These are phyloP conservation scores for Phytophthora chlamydospora DNA, from an alignment of 352 stramenopile species.

Conservation along the genomic window DNA sequence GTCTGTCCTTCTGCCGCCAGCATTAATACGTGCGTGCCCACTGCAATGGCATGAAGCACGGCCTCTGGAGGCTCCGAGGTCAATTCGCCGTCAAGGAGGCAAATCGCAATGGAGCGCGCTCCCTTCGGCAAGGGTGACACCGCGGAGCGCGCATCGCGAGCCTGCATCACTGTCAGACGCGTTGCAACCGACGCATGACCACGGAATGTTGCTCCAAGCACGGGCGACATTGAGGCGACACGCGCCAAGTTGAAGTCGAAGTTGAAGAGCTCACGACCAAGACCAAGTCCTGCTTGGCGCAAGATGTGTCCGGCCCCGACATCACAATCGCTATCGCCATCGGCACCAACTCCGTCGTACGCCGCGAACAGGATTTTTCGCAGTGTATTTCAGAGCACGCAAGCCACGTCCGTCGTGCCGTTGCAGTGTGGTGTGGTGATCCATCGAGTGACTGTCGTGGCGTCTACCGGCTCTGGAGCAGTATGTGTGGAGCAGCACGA, in stretches of 20 bases:
- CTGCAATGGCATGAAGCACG: no score
- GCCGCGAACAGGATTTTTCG: conserved; percentile 20
- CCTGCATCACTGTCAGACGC: neutral
- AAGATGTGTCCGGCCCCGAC: conserved; percentile 7
- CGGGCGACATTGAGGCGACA: no score
- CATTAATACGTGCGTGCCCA: neutral
- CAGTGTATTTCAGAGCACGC: conserved; percentile 15
- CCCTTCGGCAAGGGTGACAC: no score
- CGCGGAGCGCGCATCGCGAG: no score
- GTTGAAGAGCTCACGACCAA: conserved; percentile 1
- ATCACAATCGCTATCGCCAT: neutral
- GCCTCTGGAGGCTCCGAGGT: no score
- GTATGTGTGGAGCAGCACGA: no score
- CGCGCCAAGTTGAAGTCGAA: neutral
- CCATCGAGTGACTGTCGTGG: no score
- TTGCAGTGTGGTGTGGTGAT: neutral
- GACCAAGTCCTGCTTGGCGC: neutral
- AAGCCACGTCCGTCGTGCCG: neutral
- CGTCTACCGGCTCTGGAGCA: no score
- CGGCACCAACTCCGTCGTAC: conserved; percentile 6
- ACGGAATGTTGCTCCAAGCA: no score
- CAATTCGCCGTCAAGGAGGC: no score
- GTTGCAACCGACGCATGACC: neutral
- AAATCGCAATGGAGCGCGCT: no score
- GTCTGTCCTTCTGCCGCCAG: neutral